Evolutionary conservation across 31 red algal genomes (phyloP).

Genomic region (Pterothamnion heteromorphum): DNA sequence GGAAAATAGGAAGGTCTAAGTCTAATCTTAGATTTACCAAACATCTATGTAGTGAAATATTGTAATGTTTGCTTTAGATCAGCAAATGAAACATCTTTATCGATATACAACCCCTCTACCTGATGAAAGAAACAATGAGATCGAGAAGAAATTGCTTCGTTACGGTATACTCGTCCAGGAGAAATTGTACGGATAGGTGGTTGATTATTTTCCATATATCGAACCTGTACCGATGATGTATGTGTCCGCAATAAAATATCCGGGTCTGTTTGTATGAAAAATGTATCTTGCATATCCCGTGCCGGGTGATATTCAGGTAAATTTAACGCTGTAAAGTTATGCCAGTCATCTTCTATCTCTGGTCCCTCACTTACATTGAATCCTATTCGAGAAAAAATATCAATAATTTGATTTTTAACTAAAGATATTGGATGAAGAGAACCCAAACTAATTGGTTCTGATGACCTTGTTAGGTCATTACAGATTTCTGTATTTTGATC

Average conservation of each 20-base stretch:
- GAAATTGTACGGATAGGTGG: conserved; percentile 74
- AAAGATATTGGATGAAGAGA: neutral
- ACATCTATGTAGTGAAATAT: conserved; percentile 88
- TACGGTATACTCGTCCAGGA: conserved; percentile 74
- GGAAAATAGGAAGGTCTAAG: conserved; percentile 78
- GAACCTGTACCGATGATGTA: conserved; percentile 77
- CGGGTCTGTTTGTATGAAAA: too few relatives aligned
- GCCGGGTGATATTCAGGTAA: neutral
- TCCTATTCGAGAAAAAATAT: neutral
- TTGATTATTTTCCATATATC: conserved; percentile 78
- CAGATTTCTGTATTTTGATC: too few relatives aligned
- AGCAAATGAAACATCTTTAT: conserved; percentile 54
- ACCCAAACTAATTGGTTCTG: too few relatives aligned
- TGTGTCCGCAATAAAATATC: too few relatives aligned
- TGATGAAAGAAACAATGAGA: conserved; percentile 73
- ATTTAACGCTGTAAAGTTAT: neutral
- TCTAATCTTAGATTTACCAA: conserved; percentile 68
- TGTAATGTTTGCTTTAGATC: too few relatives aligned
- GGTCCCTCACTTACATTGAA: neutral
- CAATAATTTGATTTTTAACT: neutral
- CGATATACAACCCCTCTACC: conserved; percentile 69
- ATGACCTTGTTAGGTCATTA: too few relatives aligned
- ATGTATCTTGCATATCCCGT: conserved; percentile 27
- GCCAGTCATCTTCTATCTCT: neutral
- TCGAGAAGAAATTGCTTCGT: conserved; percentile 66